These are phyloP conservation scores for Ophiosphaerella narmari DNA, from an alignment of 2,329 filamentous ascomycete species.

Conservation along the genomic window DNA sequence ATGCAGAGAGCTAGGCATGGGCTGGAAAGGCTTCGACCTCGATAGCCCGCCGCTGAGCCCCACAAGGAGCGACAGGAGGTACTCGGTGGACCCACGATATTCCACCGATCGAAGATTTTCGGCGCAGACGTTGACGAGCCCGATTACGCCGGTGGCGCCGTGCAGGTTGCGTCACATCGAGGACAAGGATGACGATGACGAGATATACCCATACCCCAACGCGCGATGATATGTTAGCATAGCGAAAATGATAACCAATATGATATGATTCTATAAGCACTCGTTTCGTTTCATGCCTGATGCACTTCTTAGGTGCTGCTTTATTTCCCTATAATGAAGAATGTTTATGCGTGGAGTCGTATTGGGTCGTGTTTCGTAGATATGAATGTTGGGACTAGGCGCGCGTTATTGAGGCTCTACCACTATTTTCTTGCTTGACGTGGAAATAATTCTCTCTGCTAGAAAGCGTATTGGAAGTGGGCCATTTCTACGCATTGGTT, in stretches of 20 bases:
- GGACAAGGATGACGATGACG: conserved; percentile 24
- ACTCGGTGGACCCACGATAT: no score
- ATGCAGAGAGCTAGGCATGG: conserved; percentile 21
- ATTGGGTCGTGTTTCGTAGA: no score
- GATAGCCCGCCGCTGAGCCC: conserved; percentile 31
- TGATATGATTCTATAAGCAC: conserved; percentile 5
- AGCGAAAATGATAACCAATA: conserved; percentile 5
- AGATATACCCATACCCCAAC: conserved; percentile 33
- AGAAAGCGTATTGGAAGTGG: no score
- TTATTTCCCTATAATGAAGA: no score
- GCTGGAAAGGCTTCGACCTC: conserved; percentile 29
- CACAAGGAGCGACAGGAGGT: conserved; percentile 9
- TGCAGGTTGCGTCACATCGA: conserved; percentile 30
- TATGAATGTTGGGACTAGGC: no score
- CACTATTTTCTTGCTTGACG: no score
- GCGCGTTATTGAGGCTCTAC: no score
- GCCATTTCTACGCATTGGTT: no score
- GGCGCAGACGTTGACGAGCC: conserved; percentile 27
- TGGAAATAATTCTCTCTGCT: no score
- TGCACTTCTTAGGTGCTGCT: no score
- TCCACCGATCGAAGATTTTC: conserved; percentile 18
- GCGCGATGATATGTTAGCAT: conserved; percentile 17
- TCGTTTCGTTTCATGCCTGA: no score
- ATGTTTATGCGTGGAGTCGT: no score
- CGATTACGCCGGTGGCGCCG: conserved; percentile 36